Evolutionary conservation across 2,329 filamentous ascomycete genomes (phyloP), one percentile per base, ranked within the genome.

Genomic region (Stagonosporopsis rhizophila): DNA sequence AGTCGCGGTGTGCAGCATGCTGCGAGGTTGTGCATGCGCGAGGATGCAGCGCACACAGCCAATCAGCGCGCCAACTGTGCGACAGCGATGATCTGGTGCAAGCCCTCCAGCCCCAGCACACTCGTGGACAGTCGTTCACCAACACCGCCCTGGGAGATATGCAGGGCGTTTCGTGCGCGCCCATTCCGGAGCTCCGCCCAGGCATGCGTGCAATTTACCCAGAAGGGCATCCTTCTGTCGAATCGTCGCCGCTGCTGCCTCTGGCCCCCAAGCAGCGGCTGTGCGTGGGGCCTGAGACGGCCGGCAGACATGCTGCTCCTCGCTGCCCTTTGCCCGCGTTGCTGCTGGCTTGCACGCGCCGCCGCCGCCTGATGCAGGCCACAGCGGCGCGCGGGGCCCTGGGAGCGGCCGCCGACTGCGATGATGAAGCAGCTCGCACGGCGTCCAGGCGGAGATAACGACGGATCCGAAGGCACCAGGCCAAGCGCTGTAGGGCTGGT

Each of bases 401-500:
- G 25, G 35, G 42, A 53, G 52, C 52, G 12, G 30, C 47, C 12
- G 53, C 34, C 44, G 32, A 23, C 7, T 17, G 25, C 45, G 44
- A 52, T 44, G 44, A 45, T 52, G 55, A 35, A 58, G 42, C 53
- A 37, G 30, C 49, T 49, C 39, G 48, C 48, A 49, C 50, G 54
- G 37, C 45, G 58, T 62, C 52, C 56, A 52, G 47, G 56, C 65
- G 65, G 65, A 65, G 58, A 59, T 62, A 61, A 52, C 55, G 52
- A 56, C 61, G 57, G 62, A 59, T 41, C 62, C 65, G 60, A 59
- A 27, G 34, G 44, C 17, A 38, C 27, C 49, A 45, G 55, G 55
- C 55, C 63, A 65, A 67, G 66, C 59, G 60, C 56, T 61, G 53
- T 67, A 69, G 65, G 66, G 64, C 66, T 66, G 64, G 49, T 55